Evolutionary conservation across 345 rosid species (phyloP).

Genomic region (Combretum micranthum): DNA sequence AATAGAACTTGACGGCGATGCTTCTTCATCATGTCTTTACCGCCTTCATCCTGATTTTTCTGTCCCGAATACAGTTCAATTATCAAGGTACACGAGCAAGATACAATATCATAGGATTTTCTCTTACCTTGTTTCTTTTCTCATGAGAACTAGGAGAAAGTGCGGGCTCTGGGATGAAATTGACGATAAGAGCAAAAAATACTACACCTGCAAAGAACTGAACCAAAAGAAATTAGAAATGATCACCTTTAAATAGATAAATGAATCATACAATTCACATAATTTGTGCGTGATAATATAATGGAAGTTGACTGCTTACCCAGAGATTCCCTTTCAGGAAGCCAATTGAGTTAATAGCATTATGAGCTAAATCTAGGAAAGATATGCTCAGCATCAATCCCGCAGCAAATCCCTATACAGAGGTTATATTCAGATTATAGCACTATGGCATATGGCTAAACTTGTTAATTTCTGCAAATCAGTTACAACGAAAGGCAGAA

Average conservation of each 20-base stretch:
- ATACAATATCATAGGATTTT: conserved; percentile 10
- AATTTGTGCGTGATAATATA: conserved; percentile 6
- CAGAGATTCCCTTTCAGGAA: conserved; percentile 93
- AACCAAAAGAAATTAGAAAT: conserved; percentile 21
- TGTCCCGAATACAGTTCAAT: conserved; percentile 29
- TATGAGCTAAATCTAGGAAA: conserved; percentile 93
- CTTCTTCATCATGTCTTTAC: conserved; percentile 81
- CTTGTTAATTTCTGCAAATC: no score
- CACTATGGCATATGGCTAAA: not conserved
- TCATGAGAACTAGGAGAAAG: conserved; percentile 47
- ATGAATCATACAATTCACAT: not conserved
- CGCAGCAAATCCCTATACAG: conserved; percentile 89
- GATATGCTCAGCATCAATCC: conserved; percentile 98
- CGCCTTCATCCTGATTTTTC: conserved; percentile 64
- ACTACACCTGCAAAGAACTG: conserved; percentile 94
- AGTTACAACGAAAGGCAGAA: no score
- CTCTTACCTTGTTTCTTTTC: conserved; percentile 62
- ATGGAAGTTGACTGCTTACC: conserved; percentile 40
- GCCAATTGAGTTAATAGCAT: conserved; percentile 93
- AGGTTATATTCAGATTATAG: conserved; percentile 6
- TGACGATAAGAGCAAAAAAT: conserved; percentile 76
- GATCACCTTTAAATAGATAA: conserved; percentile 14
- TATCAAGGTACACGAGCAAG: not conserved
- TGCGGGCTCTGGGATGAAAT: conserved; percentile 88
- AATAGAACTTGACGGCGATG: conserved; percentile 83